Evolutionary conservation across 805 yeast genomes (phyloP), one percentile per base, ranked within the genome.

Genomic region (Wickerhamiella kazuoi): DNA sequence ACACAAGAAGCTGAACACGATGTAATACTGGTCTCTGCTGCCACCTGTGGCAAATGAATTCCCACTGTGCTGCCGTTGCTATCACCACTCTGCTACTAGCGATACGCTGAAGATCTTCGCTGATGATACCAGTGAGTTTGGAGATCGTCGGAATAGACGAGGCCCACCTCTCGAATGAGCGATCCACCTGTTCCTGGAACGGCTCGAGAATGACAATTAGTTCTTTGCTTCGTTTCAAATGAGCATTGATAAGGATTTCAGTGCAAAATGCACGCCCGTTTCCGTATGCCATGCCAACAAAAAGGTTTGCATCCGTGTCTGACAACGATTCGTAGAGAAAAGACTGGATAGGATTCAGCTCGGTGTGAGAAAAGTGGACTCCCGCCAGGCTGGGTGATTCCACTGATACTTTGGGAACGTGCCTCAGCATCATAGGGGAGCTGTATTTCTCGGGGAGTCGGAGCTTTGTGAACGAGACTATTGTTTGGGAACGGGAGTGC

Each of bases 21-120:
- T 77, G 82, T 4, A 87, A 63, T 45, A 46, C 73, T 46, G 71
- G 73, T 41, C 93, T 65, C 46, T 75, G 79, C 47, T 76, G 76
- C 97, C 97, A 86, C 35, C 84, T 65, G 44, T 87, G 69, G 0
- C 93, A 71, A 1, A 84, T 50, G 3, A 62, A 46, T 44, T 81
- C 86, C 63, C 83, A 79, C 45, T 81, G 87, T 18, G 61, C 64
- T 0, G 94, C 94, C 0, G 96, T 83, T 3, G 82, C 72, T 13
- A 87, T 56, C 15, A 82, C 58, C 38, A 87, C 55, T 53, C 84
- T 87, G 41, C 73, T 69, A 23, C 62, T 60, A 1, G 74, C 73
- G 5, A 84, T 49, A 3, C 72, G 47, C 37, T 64, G 62, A 42
- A 76, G 50, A 50, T 84, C 90, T 1, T 57, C 49, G 1, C 67